Evolutionary conservation across 495 filamentous ascomycete species (phyloP).

Genomic region (Xylaria telfairii): DNA sequence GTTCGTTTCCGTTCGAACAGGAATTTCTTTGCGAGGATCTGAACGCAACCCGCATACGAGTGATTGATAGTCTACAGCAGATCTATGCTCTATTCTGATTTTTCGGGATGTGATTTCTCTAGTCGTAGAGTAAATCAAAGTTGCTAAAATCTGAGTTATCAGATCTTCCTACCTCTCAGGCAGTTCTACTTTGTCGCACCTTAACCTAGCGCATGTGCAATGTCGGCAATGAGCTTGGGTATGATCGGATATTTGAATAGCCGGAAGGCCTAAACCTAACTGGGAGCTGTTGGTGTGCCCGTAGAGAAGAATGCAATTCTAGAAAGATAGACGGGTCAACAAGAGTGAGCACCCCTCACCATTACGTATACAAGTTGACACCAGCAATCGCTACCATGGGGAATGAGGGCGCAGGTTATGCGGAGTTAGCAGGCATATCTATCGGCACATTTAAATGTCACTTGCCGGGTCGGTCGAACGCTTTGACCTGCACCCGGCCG

Average conservation of each 20-base stretch:
- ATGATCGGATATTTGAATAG: background rate
- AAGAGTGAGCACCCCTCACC: background rate
- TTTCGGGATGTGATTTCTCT: background rate
- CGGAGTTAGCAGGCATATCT: background rate
- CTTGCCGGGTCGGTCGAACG: background rate
- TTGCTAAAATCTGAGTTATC: background rate
- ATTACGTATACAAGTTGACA: background rate
- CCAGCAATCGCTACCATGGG: background rate
- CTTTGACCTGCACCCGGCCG: no score
- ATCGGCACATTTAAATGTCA: background rate
- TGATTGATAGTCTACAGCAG: background rate
- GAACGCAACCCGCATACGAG: background rate
- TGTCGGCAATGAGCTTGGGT: background rate
- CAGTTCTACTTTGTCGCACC: background rate
- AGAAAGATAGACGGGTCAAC: background rate
- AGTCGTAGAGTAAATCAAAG: background rate
- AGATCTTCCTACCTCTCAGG: background rate
- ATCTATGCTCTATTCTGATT: background rate
- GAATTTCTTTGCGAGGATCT: constrained; percentile 41
- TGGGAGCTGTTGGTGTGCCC: background rate
- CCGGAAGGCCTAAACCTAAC: background rate
- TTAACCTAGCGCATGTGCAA: background rate
- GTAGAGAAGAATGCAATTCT: background rate
- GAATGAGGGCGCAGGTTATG: background rate
- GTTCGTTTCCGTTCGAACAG: constrained; percentile 38